Evolutionary conservation across 2,329 filamentous ascomycete genomes (phyloP).

Genomic region (Pseudocercospora cruenta): DNA sequence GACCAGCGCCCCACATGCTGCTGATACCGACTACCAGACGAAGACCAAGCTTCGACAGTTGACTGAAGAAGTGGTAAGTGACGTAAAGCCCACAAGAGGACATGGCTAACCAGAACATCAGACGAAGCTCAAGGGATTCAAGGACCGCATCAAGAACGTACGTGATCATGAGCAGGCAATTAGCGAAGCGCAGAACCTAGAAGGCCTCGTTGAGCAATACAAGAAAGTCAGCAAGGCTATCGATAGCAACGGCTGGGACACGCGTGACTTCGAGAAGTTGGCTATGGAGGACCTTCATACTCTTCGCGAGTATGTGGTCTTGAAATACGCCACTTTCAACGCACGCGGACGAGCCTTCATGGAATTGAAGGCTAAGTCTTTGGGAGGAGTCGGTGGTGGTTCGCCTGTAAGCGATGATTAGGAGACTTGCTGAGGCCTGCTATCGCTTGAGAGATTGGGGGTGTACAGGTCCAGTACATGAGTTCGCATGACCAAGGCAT

Average conservation of each 20-base stretch:
- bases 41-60: neutral
- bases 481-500: neutral
- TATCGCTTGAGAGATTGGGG: neutral
- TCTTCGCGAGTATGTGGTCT: neutral
- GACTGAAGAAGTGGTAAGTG: conserved; percentile 2
- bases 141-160: neutral
- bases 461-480: neutral
- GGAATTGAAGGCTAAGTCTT: neutral
- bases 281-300: neutral
- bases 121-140: conserved; percentile 2
- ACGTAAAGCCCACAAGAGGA: neutral
- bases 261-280: neutral
- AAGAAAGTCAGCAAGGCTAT: conserved; percentile 8
- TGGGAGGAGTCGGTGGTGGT: neutral
- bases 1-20: neutral
- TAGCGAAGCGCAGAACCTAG: neutral
- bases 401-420: neutral
- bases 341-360: neutral
- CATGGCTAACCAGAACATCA: neutral
- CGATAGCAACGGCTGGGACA: conserved; percentile 6
- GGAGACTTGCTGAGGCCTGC: neutral
- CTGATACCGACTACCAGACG: conserved; percentile 1
- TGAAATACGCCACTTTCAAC: conserved; percentile 2
- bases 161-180: neutral
- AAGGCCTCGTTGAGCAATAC: neutral